Percentiles rank a stretch among this genome's conserved stretches.
These are phyloP conservation scores for Thinopyrum elongatum DNA, from an alignment of 176 grass and related monocot genomes.

Conservation along the genomic window DNA sequence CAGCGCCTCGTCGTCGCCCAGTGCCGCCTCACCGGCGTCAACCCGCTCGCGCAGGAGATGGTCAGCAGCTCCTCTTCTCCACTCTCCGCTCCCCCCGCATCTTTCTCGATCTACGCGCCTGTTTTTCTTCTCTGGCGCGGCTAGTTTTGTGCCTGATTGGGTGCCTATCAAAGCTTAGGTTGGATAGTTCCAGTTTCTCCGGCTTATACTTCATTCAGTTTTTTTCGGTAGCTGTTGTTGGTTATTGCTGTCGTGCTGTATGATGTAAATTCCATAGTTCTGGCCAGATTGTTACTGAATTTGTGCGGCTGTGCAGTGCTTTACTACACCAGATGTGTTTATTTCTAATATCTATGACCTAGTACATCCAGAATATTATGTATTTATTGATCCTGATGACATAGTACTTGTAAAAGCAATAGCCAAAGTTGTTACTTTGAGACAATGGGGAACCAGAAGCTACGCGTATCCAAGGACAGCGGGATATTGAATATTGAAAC, in stretches of 20 bases:
- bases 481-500: not conserved
- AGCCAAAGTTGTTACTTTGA: not conserved
- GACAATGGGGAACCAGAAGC: not conserved
- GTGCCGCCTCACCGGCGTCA: conserved; percentile 87
- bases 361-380: not conserved
- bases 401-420: not conserved
- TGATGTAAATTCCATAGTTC: not conserved
- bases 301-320: not conserved
- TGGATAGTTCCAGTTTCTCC: not conserved
- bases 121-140: not conserved
- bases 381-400: not conserved
- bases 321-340: not conserved
- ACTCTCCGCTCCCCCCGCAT: not conserved
- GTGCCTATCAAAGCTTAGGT: not conserved
- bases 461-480: not conserved
- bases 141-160: not conserved
- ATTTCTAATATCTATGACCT: conserved; percentile 3
- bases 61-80: conserved; percentile 26
- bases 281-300: not conserved
- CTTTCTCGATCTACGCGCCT: not conserved
- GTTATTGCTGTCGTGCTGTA: not conserved
- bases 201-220: not conserved
- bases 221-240: not conserved
- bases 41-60: conserved; percentile 96
- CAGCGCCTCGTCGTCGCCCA: conserved; percentile 70